A percentile compares a stretch with the other conserved stretches of the same genome.
Conservation (phyloP, 208 protist genomes). For the Leishmania mexicana region DNA sequence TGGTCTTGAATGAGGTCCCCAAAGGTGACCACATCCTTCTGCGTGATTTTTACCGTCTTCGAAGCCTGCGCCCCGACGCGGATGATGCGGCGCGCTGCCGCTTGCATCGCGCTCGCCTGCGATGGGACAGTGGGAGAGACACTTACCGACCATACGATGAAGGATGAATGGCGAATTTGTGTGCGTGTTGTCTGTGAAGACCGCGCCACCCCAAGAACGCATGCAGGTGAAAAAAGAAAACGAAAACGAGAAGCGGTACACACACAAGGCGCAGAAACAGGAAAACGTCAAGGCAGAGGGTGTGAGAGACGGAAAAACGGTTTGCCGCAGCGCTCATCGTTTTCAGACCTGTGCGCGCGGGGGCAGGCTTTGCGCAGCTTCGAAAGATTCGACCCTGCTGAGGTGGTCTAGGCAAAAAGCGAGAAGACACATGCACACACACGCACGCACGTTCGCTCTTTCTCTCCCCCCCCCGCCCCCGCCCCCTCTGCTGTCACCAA, state of each 20-base stretch:
- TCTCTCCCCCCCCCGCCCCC: background rate
- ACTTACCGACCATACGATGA: background rate
- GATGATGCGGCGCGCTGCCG: constrained; percentile 39
- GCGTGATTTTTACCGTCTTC: constrained; percentile 49
- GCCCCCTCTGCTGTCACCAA: background rate
- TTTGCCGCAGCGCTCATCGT: background rate
- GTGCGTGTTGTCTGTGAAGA: background rate
- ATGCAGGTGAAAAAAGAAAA: background rate
- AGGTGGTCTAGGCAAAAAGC: background rate
- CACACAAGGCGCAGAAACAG: background rate
- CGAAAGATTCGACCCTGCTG: background rate
- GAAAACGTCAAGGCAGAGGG: background rate
- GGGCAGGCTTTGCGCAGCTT: background rate
- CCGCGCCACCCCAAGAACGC: background rate
- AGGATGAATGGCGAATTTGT: background rate
- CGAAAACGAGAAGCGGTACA: no score
- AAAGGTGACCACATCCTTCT: constrained; percentile 69
- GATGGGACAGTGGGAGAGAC: no score
- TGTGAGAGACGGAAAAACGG: background rate
- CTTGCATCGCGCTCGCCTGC: constrained; percentile 8
- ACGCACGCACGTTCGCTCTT: no score
- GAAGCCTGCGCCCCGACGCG: constrained; percentile 61
- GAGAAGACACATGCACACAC: background rate
- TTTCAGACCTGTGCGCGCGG: background rate
- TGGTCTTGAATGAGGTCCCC: constrained; percentile 79